These are phyloP conservation scores for Solanum gracilifrons DNA, from an alignment of 257 asterid genomes.

Conservation along the genomic window DNA sequence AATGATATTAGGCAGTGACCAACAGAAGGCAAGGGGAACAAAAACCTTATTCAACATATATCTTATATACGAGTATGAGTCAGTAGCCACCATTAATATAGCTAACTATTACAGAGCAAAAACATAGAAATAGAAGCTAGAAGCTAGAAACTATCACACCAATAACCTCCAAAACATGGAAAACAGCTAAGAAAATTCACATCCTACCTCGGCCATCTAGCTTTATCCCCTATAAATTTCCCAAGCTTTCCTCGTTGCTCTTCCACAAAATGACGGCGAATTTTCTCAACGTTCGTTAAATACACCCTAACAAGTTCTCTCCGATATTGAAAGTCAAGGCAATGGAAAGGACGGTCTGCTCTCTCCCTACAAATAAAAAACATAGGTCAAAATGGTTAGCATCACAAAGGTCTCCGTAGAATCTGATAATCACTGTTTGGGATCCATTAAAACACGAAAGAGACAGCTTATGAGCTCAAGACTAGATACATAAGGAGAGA, in stretches of 20 bases:
- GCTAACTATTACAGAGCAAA: background rate
- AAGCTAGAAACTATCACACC: background rate
- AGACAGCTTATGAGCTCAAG: background rate
- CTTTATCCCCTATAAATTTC: conserved; percentile 72
- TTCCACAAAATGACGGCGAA: conserved; percentile 78
- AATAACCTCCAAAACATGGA: background rate
- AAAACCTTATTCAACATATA: background rate
- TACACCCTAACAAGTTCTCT: conserved; percentile 89
- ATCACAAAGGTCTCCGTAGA: background rate
- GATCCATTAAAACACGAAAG: background rate
- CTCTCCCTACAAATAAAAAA: conserved; percentile 58
- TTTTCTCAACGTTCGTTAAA: conserved; percentile 82
- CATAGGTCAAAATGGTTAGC: background rate
- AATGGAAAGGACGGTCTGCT: conserved; percentile 80
- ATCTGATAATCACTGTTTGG: background rate
- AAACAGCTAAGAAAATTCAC: background rate
- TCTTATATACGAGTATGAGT: background rate
- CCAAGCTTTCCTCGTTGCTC: conserved; percentile 64
- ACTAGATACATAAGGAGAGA: background rate
- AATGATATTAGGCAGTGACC: background rate
- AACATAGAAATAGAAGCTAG: background rate
- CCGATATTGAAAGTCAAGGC: conserved; percentile 77
- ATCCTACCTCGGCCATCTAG: conserved; percentile 87
- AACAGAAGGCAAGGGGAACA: background rate
- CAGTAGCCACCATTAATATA: background rate